Base-by-base conservation (phyloP, 2,329 filamentous ascomycete species). In the Aschersonia sp. region DNA sequence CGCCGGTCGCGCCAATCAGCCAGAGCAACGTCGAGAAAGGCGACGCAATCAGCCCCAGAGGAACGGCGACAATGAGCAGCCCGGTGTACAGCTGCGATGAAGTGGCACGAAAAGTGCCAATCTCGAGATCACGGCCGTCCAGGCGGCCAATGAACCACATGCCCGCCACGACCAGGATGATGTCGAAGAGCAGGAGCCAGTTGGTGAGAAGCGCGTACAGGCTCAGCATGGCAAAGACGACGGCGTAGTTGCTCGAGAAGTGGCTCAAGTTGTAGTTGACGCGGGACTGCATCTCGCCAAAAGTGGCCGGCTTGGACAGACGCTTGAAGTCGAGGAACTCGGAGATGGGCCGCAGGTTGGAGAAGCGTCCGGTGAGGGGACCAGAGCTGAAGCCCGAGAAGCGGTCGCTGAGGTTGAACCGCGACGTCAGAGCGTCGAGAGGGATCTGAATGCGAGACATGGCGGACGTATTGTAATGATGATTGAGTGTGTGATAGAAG, bases 281-380 rank as follows among this genome's bases (percentile, higher is more conserved):
- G 55, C 90, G 81, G 57, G 83, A 88, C 68, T 97, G 90, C 54
- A 87, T 80, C 66, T 95, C 89, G 55, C 72, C 72, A 59, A 97
- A 95, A 71, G 94, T 94, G 62, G 78, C 79, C 31, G 92, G 92
- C 72, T 97, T 98, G 55, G 87, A 94, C 48, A 98, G 60, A 56
- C 89, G 87, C 79, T 95, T 95, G 70, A 97, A 67, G 68, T 97
- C 89, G 66, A 95, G 76, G 70, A 98, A 98, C 69, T 98, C 92
- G 64, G 83, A 81, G 57, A 97, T 67, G 51, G 92, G 90, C 51
- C 83, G 84, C 61, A 98, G 76, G 69, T 95, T 97, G 66, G 89
- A 81, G 67, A 97, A 97, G 54, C 92, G 83, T 54, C 81, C 78
- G 50, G 77, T 77, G 51, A 97, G 64, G 35, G 86, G 84, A 56